Evolutionary conservation across 2,329 filamentous ascomycete species (phyloP), one percentile per base, ranked within the genome.

Genomic region (Ambrosiella xylebori): DNA sequence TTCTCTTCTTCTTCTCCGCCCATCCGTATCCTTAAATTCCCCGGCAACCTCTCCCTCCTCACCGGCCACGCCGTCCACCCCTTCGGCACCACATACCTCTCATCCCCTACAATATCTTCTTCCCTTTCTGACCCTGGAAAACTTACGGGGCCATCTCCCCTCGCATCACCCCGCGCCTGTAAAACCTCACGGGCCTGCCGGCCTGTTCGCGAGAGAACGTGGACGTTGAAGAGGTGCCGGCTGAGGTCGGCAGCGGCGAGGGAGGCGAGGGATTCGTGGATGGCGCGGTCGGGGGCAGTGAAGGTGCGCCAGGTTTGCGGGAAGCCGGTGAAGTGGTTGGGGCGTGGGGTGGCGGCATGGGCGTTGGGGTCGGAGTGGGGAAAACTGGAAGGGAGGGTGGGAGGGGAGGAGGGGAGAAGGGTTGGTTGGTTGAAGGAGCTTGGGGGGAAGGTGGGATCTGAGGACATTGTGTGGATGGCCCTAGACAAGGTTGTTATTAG

Each of bases 21-120:
- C 36, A 57, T 55, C 17, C 47, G 47, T 15, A 47, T 11, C 9
- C 54, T 57, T 37, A 57, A 37, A 54, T 60, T 38, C 8, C 15
- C 15, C 1, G 86, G 86, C 7, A 93, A 81, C 35, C 76, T 70
- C 7, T 73, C 70, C 3, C 78, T 73, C 17, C 75, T 74, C 65
- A 94, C 68, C 3, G 91, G 91, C 91, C 91, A 96, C 0, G 89
- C 86, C 15, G 86, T 87, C 90, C 91, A 96, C 3, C 66, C 63
- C 60, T 77, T 79, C 0, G 78, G 74, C 1, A 78, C 78, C 3
- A 67, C 68, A 75, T 60, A 60, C 9, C 38, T 55, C 5, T 54
- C 59, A 19, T 39, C 37, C 66, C 40, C 15, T 3, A 47, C 35
- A 12, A 38, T 49, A 6, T 53, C 44, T 19, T 13, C 6, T 7